Conservation (phyloP, 805 yeast genomes). For the Cyberlindnera meyerae region DNA sequence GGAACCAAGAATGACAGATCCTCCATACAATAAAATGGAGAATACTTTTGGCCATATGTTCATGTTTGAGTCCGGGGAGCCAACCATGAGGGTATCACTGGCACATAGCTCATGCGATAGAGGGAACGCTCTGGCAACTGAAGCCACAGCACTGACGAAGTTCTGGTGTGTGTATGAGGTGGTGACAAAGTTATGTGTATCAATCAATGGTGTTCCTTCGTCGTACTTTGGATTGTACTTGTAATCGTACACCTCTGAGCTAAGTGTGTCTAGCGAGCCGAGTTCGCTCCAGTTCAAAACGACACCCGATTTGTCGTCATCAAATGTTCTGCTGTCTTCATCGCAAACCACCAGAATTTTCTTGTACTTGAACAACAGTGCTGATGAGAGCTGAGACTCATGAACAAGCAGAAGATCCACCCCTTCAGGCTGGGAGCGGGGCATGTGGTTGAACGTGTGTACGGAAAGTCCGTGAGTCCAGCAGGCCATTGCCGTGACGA, state of each 20-base stretch:
- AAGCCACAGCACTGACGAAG: constrained; percentile 48
- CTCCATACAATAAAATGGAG: constrained; percentile 23
- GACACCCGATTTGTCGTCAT: constrained; percentile 6
- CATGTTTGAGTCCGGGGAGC: constrained; percentile 25
- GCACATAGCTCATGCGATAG: constrained; percentile 32
- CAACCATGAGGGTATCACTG: constrained; percentile 29
- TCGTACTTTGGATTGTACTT: constrained; percentile 28
- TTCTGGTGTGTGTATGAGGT: constrained; percentile 45
- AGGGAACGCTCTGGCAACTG: constrained; percentile 36
- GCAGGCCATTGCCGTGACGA: constrained; percentile 39
- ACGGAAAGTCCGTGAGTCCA: constrained; percentile 38
- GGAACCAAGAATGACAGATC: constrained; percentile 24
- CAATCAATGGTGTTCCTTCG: constrained; percentile 29
- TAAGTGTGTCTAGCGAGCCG: constrained; percentile 8
- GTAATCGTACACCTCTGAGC: constrained; percentile 19
- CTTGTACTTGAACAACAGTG: constrained; percentile 28
- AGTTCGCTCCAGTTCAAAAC: constrained; percentile 26
- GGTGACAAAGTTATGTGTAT: constrained; percentile 28
- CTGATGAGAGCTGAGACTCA: constrained; percentile 20
- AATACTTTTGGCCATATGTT: constrained; percentile 41
- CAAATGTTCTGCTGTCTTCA: constrained; percentile 6
- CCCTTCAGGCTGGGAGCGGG: constrained; percentile 22
- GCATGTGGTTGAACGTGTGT: constrained; percentile 34
- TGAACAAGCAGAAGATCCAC: constrained; percentile 31
- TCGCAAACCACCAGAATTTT: constrained; percentile 29